Conservation (phyloP, 305 asterid species). For the Solanum hybrid region DNA sequence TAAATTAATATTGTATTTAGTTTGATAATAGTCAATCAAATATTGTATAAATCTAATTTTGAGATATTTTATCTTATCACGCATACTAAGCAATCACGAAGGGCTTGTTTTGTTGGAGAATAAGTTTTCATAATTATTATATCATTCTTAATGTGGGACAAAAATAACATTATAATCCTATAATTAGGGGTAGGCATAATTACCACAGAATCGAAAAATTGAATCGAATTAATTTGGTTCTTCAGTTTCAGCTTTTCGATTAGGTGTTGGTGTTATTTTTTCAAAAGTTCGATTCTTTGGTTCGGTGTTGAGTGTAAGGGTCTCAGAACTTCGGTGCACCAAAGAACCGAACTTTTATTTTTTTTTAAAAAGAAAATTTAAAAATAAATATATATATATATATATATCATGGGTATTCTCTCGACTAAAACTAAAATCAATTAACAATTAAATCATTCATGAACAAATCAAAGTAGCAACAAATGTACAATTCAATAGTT, state of each 20-base stretch:
- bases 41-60: no score
- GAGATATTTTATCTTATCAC: background rate
- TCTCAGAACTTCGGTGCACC: background rate
- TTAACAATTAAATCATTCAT: background rate
- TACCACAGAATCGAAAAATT: no score
- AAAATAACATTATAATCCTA: background rate
- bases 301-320: no score
- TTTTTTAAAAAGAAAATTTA: no score
- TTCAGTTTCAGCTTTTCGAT: no score
- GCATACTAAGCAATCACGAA: background rate
- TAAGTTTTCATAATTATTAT: background rate
- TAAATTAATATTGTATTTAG: no score
- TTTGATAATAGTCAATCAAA: no score
- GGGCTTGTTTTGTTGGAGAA: background rate
- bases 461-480: background rate
- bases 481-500: background rate
- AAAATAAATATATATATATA: no score
- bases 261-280: background rate
- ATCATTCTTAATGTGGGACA: background rate
- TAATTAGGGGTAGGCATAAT: background rate
- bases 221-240: no score
- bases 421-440: background rate
- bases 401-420: no score
- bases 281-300: background rate
- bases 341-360: rapidly evolving